These are phyloP conservation scores for Chloropicon primus DNA, from an alignment of 139 green algal species.

Conservation along the genomic window DNA sequence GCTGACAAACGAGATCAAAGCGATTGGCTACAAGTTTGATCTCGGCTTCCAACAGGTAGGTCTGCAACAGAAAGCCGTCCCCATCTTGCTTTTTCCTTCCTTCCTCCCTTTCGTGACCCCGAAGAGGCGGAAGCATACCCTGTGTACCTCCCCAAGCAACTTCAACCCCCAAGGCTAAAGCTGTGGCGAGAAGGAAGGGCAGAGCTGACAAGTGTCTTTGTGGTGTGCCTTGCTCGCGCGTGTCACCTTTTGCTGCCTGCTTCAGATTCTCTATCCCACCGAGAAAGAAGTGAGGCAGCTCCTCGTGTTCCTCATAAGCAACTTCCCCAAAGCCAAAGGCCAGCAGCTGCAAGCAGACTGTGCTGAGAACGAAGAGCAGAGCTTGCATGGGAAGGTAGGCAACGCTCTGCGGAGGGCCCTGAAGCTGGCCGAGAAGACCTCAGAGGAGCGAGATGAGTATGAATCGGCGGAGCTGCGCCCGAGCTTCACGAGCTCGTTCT, in stretches of 20 bases:
- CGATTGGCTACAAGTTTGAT: neutral
- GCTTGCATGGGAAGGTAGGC: neutral
- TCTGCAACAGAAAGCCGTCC: no score
- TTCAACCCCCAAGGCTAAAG: no score
- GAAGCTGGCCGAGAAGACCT: no score
- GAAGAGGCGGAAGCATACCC: no score
- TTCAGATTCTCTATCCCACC: neutral
- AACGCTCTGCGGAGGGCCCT: neutral
- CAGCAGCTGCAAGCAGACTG: neutral
- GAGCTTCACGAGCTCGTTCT: neutral
- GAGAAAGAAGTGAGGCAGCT: neutral
- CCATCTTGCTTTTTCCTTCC: no score
- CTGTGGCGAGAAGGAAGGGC: no score
- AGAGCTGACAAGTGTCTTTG: no score
- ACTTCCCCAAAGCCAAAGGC: neutral
- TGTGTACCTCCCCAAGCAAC: no score
- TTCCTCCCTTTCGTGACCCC: no score
- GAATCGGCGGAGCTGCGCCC: no score
- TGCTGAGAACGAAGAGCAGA: neutral
- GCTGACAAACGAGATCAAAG: neutral
- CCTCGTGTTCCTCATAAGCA: neutral
- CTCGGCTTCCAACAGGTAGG: neutral
- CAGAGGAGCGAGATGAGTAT: no score
- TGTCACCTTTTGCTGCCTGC: neutral
- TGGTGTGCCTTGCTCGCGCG: neutral